Base-by-base conservation (phyloP, 2,329 filamentous ascomycete genomes). In the Paecilomyces sp. region DNA sequence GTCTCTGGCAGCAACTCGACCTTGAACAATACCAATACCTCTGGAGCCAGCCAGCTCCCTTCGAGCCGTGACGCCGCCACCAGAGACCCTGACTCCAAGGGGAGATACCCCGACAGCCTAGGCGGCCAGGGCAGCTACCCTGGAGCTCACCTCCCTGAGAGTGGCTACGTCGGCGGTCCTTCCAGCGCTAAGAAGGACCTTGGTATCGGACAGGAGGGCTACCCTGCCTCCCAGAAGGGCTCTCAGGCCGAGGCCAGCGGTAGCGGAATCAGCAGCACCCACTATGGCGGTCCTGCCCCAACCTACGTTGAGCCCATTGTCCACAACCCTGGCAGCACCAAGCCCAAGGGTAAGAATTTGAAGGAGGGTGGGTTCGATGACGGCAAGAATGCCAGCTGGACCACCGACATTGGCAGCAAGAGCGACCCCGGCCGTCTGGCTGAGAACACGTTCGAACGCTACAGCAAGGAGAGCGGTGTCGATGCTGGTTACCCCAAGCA, bases 1-100 rank as follows among this genome's bases (percentile, higher is more conserved):
- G 81, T 85, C 56, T 75, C 77, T 8, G 82, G 82, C 51, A 65
- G 67, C n/a, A 79, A 80, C 54, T 84, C 80, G 34, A 87, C 80
- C 22, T 77, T 83, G 57, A 82, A 81, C 71, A 87, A 76, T 64
- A 83, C 78, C 60, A 78, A 85, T 72, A 83, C 78, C 2, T 83
- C 81, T 5, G 77, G 74, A 55, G 81, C 85, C 3, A 80, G 71
- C 9, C 77, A 71, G 8, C 77, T 87, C 7, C 74, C 77, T 1
- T 74, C 84, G 0, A 80, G 81, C 1, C 64, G 73, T 4, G 74
- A 79, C 36, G 77, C 79, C 15, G 74, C 76, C 31, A 73, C 75
- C 2, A 79, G 83, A 54, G 75, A 76, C 56, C 66, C 68, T 25
- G 68, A 78, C 56, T 67, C 77, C 15, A 75, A 77, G 53, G 76